phyloP scores from a whole-genome alignment of 73 alveolate genomes.

The Tetrahymena elliotti region DNA sequence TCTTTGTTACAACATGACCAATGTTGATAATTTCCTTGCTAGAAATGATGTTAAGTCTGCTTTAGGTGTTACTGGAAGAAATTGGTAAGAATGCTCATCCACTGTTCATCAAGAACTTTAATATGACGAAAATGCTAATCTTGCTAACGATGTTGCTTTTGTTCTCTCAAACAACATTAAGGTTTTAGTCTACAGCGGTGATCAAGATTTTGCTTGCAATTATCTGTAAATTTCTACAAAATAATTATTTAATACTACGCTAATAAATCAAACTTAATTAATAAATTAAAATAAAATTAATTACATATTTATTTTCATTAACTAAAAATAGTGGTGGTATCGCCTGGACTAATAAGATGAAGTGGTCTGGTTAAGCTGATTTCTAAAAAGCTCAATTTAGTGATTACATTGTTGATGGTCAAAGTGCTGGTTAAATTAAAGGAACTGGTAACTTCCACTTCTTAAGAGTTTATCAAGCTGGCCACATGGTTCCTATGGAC shows the following conservation, averaged over 20 bases:
- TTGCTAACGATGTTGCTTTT: constrained; percentile 41
- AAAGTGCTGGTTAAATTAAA: background rate
- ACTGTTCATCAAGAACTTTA: constrained; percentile 45
- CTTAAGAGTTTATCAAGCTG: constrained; percentile 68
- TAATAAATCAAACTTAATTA: no score
- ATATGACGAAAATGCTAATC: constrained; percentile 50
- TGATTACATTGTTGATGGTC: constrained; percentile 4
- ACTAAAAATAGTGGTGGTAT: background rate
- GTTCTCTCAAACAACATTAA: constrained; percentile 29
- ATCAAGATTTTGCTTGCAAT: constrained; percentile 58
- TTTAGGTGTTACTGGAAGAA: constrained; percentile 47
- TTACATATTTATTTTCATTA: background rate
- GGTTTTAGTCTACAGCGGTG: constrained; percentile 57
- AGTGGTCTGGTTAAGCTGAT: constrained; percentile 32
- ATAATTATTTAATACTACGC: no score
- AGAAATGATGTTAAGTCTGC: constrained; percentile 22
- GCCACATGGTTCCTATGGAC: constrained; percentile 94
- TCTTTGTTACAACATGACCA: constrained; percentile 38
- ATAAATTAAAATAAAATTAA: no score
- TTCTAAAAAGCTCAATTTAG: constrained; percentile 42
- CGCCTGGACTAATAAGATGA: constrained; percentile 38
- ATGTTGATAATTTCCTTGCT: constrained; percentile 34
- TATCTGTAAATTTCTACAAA: constrained; percentile 28
- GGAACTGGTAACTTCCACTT: background rate
- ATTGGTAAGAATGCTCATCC: constrained; percentile 48